These are phyloP conservation scores for Lipomyces sp. DNA, from an alignment of 805 yeast species.

Conservation along the genomic window DNA sequence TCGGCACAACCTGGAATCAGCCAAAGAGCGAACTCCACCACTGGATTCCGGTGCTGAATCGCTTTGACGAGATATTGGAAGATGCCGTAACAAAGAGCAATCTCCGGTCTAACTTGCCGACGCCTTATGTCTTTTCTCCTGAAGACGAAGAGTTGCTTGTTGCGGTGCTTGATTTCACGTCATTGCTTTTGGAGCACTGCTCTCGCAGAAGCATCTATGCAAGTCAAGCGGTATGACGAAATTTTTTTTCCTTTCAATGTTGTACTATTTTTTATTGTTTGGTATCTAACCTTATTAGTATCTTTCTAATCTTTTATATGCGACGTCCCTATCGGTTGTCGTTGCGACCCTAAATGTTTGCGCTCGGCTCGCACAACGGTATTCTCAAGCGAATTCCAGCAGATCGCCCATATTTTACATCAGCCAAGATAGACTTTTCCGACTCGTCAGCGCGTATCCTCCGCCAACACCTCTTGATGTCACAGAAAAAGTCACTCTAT, in stretches of 20 bases:
- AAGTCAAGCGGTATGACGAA: conserved; percentile 17
- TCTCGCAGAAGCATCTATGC: conserved; percentile 61
- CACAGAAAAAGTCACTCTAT: conserved; percentile 30
- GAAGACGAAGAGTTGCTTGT: conserved; percentile 49
- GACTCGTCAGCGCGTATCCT: conserved; percentile 56
- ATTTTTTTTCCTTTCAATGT: neutral
- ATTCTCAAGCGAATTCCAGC: conserved; percentile 46
- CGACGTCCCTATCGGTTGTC: conserved; percentile 59
- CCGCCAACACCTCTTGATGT: conserved; percentile 31
- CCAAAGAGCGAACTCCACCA: conserved; percentile 67
- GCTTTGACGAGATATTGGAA: conserved; percentile 67
- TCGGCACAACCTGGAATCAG: conserved; percentile 23
- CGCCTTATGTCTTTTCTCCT: conserved; percentile 45
- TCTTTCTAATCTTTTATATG: conserved; percentile 54
- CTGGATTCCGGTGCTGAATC: conserved; percentile 74
- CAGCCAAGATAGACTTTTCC: conserved; percentile 47
- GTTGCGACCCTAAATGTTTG: conserved; percentile 60
- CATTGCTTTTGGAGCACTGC: conserved; percentile 63
- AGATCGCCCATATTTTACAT: conserved; percentile 46
- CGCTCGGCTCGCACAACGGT: conserved; percentile 58
- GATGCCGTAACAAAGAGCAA: conserved; percentile 52
- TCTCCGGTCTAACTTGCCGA: conserved; percentile 47
- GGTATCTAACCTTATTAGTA: conserved; percentile 29
- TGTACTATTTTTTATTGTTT: neutral
- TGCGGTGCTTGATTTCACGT: conserved; percentile 59